Evolutionary conservation across 2,329 filamentous ascomycete species (phyloP).

Genomic region (Cordyceps cateniannulata): DNA sequence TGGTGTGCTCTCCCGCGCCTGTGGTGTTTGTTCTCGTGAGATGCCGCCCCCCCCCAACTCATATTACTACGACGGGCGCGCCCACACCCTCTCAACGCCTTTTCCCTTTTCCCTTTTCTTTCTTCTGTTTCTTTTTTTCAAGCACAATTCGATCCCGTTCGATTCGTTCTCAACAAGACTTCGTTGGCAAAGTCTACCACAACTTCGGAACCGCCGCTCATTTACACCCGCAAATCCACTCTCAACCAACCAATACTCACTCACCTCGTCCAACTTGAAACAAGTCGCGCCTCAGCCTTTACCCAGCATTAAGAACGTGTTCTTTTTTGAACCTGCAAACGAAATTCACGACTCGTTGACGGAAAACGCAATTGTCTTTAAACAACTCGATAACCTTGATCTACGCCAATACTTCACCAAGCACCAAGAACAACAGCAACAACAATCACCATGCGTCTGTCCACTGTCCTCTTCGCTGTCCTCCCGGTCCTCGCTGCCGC

Average conservation of each 20-base stretch:
- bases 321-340: neutral
- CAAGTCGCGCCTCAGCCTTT: constrained; percentile 1
- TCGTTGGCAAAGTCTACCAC: constrained; percentile 51
- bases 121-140: constrained; percentile 16
- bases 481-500: constrained; percentile 50
- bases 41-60: neutral
- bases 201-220: neutral
- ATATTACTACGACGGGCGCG: neutral
- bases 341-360: constrained; percentile 16
- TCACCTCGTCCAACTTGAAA: constrained; percentile 8
- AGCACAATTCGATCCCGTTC: constrained; percentile 10
- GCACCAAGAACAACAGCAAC: constrained; percentile 10
- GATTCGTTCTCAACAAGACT: constrained; percentile 27
- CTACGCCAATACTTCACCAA: neutral
- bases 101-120: constrained; percentile 11
- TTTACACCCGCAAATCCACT: constrained; percentile 16
- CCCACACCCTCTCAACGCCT: neutral
- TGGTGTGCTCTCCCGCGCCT: too few species aligned
- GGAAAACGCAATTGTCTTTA: neutral
- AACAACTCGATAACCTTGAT: neutral
- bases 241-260: constrained; percentile 14
- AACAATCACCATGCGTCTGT: constrained; percentile 31
- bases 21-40: neutral
- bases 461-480: constrained; percentile 39
- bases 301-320: neutral